Evolutionary conservation across 257 asterid species (phyloP).

Genomic region (Solanum clarkiae): DNA sequence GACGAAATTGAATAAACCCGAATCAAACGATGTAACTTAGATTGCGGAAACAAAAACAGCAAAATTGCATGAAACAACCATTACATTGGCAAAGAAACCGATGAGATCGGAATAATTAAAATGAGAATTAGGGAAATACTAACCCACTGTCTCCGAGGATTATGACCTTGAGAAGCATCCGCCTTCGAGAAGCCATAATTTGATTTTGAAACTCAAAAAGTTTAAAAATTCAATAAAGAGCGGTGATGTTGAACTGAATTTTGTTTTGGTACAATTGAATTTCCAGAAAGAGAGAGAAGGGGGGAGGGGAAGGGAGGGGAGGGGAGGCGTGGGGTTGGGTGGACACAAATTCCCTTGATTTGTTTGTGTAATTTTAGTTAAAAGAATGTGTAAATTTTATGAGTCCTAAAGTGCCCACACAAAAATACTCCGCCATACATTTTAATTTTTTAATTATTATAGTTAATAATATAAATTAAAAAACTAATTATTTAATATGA

Average conservation of each 20-base stretch:
- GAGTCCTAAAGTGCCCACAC: neutral
- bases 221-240: neutral
- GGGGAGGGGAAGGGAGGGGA: neutral
- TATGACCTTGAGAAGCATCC: constrained; percentile 41
- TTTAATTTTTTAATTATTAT: no score
- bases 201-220: neutral
- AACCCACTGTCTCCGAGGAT: constrained; percentile 47
- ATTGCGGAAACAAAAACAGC: neutral
- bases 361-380: neutral
- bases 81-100: neutral
- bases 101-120: neutral
- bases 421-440: neutral
- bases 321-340: neutral
- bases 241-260: neutral
- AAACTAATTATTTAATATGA: no score
- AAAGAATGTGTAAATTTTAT: neutral
- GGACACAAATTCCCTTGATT: neutral
- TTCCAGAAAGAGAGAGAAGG: neutral
- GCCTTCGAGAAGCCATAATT: constrained; percentile 33
- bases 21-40: neutral
- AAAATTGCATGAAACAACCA: neutral
- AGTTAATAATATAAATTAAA: no score
- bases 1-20: neutral
- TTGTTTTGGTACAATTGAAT: neutral
- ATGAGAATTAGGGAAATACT: neutral